Base-by-base conservation (phyloP, 116 monocot species). In the Cymodocea nodosa region DNA sequence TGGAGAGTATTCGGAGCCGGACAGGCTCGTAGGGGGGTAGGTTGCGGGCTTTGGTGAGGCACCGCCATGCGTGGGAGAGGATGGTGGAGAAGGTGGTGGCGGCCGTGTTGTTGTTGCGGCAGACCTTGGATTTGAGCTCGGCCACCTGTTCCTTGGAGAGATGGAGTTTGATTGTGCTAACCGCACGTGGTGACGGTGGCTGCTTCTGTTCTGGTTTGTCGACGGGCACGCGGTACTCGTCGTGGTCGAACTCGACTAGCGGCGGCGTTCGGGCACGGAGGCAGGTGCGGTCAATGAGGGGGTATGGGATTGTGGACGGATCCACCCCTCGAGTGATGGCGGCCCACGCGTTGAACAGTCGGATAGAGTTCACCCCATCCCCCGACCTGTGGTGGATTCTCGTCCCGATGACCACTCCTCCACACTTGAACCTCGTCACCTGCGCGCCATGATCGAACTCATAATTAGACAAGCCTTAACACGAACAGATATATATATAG, bases 391-490 rank as follows among this genome's bases (percentile, higher is more conserved):
- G 85, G 40, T 82, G 79, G 1, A 71, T 30, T 7, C 52, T 65
- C 0, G 30, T n/a, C 19, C 82, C 85, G 15, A 85, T 36, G 35
- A 50, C 70, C 23, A 85, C 85, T 0, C 82, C 76, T 2, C 85
- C 85, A 63, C 82, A 85, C 52, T 72, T 79, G 61, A 85, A 76
- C 36, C 64, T 67, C 10, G 82, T 82, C 24, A 85, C 23, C 85
- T 85, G 76, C 23, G 50, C n/a, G n/a, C n/a, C n/a, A n/a, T n/a
- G n/a, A n/a, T n/a, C n/a, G n/a, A n/a, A n/a, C n/a, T n/a, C n/a
- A n/a, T n/a, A n/a, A n/a, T n/a, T n/a, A n/a, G n/a, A n/a, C n/a
- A n/a, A n/a, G n/a, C n/a, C n/a, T n/a, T n/a, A n/a, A n/a, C n/a
- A n/a, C n/a, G n/a, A n/a, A n/a, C n/a, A n/a, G n/a, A n/a, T n/a